Base-by-base conservation (phyloP, 2,329 filamentous ascomycete species). In the Talaromyces islandicus region DNA sequence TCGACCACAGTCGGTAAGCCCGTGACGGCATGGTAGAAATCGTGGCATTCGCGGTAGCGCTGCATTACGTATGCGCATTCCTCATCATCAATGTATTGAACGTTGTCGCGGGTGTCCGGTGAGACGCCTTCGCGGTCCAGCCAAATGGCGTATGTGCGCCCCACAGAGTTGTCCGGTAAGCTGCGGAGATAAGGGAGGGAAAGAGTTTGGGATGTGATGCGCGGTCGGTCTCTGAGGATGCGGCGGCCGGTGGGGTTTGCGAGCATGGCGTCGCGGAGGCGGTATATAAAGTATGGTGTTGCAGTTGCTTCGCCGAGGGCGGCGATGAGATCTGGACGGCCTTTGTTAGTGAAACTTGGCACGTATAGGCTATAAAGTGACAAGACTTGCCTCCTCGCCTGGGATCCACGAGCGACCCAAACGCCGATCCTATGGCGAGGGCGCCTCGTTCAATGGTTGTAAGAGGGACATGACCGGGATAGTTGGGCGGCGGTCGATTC, bases 61-160 rank as follows among this genome's bases (percentile, higher is more conserved):
- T 97, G 94, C 90, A 99, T 95, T 19, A 97, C 94, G 78, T 97
- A 99, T 38, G 94, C 94, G 73, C 92, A 96, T 77, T 99, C 94
- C 67, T 89, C 88, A 71, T 97, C 88, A 74, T 97, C 92, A 63
- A 99, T 92, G 78, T 96, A 97, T 57, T 90, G 86, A 46, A 99
- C 94, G 1, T 76, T 73, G 46, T 88, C 81, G 52, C 94, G 86
- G 7, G 93, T 96, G 74, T 99, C 94, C 0, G 94, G 94, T 9
- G 90, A 90, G 14, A 99, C 93, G 63, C 91, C 90, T 75, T 99
- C 94, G 52, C 90, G 85, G 75, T 97, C 92, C n/a, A 97, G 83
- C 93, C 94, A 99, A 57, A 81, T 83, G 9, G 88, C 90, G 76
- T 97, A 99, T 56, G 88, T 87, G 52, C 85, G 84, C 25, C 94